Evolutionary conservation across 106 monocot genomes (phyloP).

Genomic region (Phalaenopsis aphrodite): DNA sequence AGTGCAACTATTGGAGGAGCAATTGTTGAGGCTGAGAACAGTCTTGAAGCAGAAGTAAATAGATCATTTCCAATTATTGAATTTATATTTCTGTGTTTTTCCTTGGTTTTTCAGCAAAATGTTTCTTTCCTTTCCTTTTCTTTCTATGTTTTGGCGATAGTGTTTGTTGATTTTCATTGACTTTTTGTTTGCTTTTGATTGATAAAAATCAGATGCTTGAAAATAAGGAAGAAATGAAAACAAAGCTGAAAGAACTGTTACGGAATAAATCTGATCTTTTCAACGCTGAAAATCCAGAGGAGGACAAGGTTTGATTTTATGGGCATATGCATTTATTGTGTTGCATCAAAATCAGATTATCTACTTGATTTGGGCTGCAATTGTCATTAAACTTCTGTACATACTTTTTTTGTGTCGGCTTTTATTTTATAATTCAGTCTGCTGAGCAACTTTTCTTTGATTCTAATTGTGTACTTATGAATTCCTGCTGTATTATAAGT

Average conservation of each 20-base stretch:
- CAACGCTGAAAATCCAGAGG: slow-evolving; percentile 70
- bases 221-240: slow-evolving; percentile 87
- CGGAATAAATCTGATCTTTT: slow-evolving; percentile 94
- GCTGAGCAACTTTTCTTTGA: background rate
- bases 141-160: background rate
- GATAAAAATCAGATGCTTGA: slow-evolving; percentile 35
- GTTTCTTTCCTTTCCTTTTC: background rate
- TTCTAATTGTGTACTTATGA: background rate
- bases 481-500: background rate
- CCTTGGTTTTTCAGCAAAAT: background rate
- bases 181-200: slow-evolving; percentile 6
- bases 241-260: slow-evolving; percentile 71
- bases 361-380: background rate
- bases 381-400: background rate
- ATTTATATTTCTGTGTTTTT: background rate
- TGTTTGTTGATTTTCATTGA: slow-evolving; percentile 6
- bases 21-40: slow-evolving; percentile 89
- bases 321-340: background rate
- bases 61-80: background rate
- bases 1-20: slow-evolving; percentile 77
- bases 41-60: slow-evolving; percentile 67
- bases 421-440: background rate
- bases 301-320: slow-evolving; percentile 68
- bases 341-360: background rate
- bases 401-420: background rate